phyloP scores from a whole-genome alignment of 352 stramenopile genomes.

The Phytophthora uliginosa region DNA sequence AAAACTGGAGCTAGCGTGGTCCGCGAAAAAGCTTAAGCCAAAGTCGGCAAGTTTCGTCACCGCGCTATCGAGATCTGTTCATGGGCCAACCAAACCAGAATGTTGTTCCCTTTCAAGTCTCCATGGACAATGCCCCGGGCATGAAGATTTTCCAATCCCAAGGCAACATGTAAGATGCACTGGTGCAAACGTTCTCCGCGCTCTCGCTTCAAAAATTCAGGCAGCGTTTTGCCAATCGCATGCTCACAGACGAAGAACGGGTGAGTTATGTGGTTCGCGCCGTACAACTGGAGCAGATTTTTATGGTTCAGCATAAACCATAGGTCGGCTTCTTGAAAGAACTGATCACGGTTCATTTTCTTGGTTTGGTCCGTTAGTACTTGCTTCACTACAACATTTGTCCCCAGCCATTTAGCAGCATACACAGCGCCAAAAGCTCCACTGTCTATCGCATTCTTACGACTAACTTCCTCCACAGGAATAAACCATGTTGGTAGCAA shows the following conservation, averaged over 20 bases:
- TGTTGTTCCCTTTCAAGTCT: constrained; percentile 44
- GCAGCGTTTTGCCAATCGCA: constrained; percentile 5
- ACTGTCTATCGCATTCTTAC: not conserved
- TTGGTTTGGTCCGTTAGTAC: constrained; percentile 4
- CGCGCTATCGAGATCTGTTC: constrained; percentile 6
- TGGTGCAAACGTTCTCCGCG: not conserved
- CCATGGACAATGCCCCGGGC: constrained; percentile 26
- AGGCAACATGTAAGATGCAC: not conserved
- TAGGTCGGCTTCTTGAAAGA: constrained; percentile 28
- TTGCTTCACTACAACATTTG: constrained; percentile 25
- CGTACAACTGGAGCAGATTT: constrained; percentile 40
- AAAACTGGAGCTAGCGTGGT: not conserved
- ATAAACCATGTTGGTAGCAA: constrained; percentile 11
- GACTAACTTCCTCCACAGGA: constrained; percentile 5
- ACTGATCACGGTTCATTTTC: constrained; percentile 5
- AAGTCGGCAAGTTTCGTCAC: constrained; percentile 30
- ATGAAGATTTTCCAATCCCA: constrained; percentile 37
- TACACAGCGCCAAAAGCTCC: constrained; percentile 26
- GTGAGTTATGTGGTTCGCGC: constrained; percentile 24
- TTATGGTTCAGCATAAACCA: constrained; percentile 36
- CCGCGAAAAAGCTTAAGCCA: constrained; percentile 28
- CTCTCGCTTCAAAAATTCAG: constrained; percentile 8
- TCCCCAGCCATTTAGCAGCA: constrained; percentile 13
- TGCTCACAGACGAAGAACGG: constrained; percentile 31
- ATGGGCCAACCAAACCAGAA: constrained; percentile 30